A percentile compares a stretch with the other conserved stretches of the same genome.
Evolutionary conservation across 768 basidiomycete species (phyloP).

Genomic region (Pulveroboletus sp.): DNA sequence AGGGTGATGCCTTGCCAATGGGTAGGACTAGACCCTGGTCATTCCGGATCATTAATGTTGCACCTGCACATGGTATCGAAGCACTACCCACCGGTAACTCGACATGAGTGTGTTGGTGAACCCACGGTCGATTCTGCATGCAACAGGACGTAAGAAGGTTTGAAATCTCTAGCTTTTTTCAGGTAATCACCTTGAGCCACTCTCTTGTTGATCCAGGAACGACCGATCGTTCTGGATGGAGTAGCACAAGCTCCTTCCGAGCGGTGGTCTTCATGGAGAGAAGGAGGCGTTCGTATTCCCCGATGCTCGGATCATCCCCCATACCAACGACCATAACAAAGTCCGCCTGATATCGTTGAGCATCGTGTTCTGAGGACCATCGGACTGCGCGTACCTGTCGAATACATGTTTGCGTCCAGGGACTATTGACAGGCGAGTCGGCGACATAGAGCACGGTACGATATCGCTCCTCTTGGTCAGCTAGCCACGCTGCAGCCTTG

Average conservation of each 20-base stretch:
- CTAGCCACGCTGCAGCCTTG: slow-evolving; percentile 88
- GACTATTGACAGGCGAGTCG: slow-evolving; percentile 89
- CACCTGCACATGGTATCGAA: not conserved
- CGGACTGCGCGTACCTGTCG: slow-evolving; percentile 58
- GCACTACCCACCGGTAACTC: slow-evolving; percentile 66
- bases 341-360: no score
- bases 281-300: slow-evolving; percentile 91
- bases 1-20: slow-evolving; percentile 50
- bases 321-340: slow-evolving; percentile 92
- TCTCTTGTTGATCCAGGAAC: slow-evolving; percentile 87
- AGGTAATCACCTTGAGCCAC: slow-evolving; percentile 78
- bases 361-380: not conserved
- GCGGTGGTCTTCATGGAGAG: slow-evolving; percentile 97
- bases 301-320: slow-evolving; percentile 86
- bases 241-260: slow-evolving; percentile 91
- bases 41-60: slow-evolving; percentile 5
- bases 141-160: slow-evolving; percentile 4
- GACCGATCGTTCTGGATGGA: slow-evolving; percentile 90
- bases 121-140: slow-evolving; percentile 84
- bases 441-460: slow-evolving; percentile 94
- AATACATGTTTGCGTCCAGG: slow-evolving; percentile 98
- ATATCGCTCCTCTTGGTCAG: slow-evolving; percentile 92
- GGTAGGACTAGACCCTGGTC: slow-evolving; percentile 69
- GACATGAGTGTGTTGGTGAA: slow-evolving; percentile 93
- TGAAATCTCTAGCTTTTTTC: not conserved